phyloP scores from a whole-genome alignment of 192 early-diverging fungal genomes.

The Mortierella hygrophila region DNA sequence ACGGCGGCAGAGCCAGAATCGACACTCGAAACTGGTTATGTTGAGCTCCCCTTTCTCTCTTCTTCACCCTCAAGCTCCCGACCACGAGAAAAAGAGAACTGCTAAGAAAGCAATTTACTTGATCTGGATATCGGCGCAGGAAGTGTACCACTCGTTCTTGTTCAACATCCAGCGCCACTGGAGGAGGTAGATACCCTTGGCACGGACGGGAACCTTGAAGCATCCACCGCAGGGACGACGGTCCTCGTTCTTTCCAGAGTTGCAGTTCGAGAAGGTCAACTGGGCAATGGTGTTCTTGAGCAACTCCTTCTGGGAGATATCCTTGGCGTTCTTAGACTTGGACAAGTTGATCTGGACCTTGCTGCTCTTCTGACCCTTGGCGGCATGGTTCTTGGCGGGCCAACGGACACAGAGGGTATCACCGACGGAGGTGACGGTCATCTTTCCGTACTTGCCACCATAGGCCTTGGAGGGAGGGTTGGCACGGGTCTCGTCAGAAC shows the following conservation, averaged over 20 bases:
- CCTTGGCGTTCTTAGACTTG: slow-evolving; percentile 34
- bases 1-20: background rate
- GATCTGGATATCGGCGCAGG: slow-evolving; percentile 36
- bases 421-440: slow-evolving; percentile 48
- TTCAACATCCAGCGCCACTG: slow-evolving; percentile 58
- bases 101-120: background rate
- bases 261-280: slow-evolving; percentile 44
- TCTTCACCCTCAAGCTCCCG: background rate
- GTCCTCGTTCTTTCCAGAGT: slow-evolving; percentile 22
- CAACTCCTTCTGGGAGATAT: slow-evolving; percentile 32
- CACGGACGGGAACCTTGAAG: slow-evolving; percentile 48
- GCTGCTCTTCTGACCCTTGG: background rate
- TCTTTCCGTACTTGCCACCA: slow-evolving; percentile 43
- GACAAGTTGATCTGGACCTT: slow-evolving; percentile 39
- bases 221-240: slow-evolving; percentile 51
- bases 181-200: slow-evolving; percentile 39
- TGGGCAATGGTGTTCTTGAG: slow-evolving; percentile 30
- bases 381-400: slow-evolving; percentile 55
- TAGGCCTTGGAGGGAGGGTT: slow-evolving; percentile 37
- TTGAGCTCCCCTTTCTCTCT: background rate
- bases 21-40: background rate
- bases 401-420: slow-evolving; percentile 53
- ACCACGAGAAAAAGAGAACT: background rate
- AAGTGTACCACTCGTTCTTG: slow-evolving; percentile 53
- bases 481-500: slow-evolving; percentile 47